Conservation (phyloP, 2,329 filamentous ascomycete genomes). For the Fusarium sambucinum region DNA sequence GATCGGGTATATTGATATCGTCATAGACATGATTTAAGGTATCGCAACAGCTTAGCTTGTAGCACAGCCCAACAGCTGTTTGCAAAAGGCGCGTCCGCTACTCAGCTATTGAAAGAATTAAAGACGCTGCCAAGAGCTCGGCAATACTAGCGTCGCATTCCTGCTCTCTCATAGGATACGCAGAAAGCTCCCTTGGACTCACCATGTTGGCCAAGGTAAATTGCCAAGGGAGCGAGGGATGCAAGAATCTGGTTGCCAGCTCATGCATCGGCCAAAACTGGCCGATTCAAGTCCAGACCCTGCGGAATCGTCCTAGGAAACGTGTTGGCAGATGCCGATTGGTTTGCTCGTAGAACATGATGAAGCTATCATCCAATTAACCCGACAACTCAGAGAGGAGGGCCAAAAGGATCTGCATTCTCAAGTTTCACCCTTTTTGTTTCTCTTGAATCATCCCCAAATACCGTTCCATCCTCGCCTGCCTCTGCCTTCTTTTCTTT, state of each 20-base stretch:
- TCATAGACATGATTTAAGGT: constrained; percentile 36
- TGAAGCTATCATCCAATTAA: constrained; percentile 12
- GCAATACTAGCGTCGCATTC: constrained; percentile 31
- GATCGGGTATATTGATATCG: constrained; percentile 35
- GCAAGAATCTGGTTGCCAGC: constrained; percentile 23
- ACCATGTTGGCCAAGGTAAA: not conserved
- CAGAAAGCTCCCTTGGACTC: constrained; percentile 19
- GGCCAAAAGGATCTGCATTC: constrained; percentile 63
- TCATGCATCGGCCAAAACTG: constrained; percentile 33
- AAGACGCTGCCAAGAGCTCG: constrained; percentile 39
- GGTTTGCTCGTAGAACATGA: constrained; percentile 8
- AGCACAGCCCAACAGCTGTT: constrained; percentile 12
- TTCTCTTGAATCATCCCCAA: constrained; percentile 58
- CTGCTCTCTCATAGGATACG: constrained; percentile 15
- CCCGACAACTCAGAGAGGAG: constrained; percentile 52
- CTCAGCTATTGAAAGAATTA: constrained; percentile 6
- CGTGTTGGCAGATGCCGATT: constrained; percentile 30
- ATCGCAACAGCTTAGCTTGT: constrained; percentile 22
- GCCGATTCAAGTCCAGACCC: constrained; percentile 17
- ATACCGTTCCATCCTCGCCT: constrained; percentile 60
- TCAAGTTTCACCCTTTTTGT: constrained; percentile 61
- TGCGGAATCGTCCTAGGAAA: constrained; percentile 4
- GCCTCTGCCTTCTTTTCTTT: constrained; percentile 59
- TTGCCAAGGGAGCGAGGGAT: constrained; percentile 20
- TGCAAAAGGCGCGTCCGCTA: constrained; percentile 9